Base-by-base conservation (phyloP, 441 rosid species). In the Erysimum cheiri region DNA sequence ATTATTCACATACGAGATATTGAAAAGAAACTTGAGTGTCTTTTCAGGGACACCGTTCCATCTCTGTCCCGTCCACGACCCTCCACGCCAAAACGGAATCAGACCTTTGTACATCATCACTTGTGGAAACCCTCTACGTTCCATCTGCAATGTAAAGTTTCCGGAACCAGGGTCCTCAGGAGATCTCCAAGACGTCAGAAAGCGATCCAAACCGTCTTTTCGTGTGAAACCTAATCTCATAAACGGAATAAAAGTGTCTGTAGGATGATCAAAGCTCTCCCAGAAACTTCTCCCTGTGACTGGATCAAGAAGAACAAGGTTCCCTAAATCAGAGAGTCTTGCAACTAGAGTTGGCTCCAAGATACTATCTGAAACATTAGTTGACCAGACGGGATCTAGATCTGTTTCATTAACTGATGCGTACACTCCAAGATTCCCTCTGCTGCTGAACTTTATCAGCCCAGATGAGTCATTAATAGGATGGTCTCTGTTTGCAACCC, bases 401-500 rank as follows among this genome's bases (percentile, higher is more conserved):
- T 64, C 44, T 14, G 82, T 78, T 72, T 72, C 82, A 43, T 83
- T 76, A 11, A 7, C 36, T 5, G 73, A 69, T n/a, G 50, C 39
- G 31, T 80, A 68, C 4, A 83, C 69, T 2, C 72, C 73, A 1
- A 90, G 89, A 69, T 82, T 81, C 12, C 92, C 90, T 28, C 62
- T 67, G 64, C 39, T 29, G 52, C 78, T 69, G 78, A 87, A 65
- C 12, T 73, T 58, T 4, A 91, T 79, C 9, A 44, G 54, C 14
- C 91, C 96, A 0, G 83, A 79, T 37, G 71, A 31, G 63, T 56
- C 82, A 9, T 57, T 75, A 60, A 88, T 19, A 0, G 93, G 97
- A 47, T 67, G 78, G 24, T 86, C 81, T 64, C 96, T 79, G 28
- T 92, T 92, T 43, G 87, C 89, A 17, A 91, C 89, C 97, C 92